Base-by-base conservation (phyloP, 2,329 filamentous ascomycete species). In the Incumbomyces delicatus region DNA sequence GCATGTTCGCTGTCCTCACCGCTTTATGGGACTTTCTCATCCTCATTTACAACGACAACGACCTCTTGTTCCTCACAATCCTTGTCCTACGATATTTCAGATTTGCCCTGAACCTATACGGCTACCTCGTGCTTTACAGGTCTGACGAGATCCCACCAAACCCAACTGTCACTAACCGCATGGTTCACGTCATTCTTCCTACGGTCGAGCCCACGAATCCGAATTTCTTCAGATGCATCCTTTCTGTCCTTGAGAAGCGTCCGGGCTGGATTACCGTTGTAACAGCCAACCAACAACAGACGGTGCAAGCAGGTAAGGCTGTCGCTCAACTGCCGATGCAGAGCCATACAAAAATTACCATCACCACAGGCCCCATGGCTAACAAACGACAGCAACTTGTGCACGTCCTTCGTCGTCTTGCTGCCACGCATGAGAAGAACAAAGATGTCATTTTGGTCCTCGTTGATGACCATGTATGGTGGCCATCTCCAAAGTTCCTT, bases 381-480 rank as follows among this genome's bases (percentile, higher is more conserved):
- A 74, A 68, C 59, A 77, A 77, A 60, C 71, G 76, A 1, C 39
- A 51, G 1, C 75, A 79, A 50, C 57, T 77, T 2, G 61, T 62
- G 1, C 55, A 58, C 1, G 74, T 66, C 0, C 56, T 76, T 7
- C 49, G 56, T 0, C 33, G 14, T 6, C 13, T 46, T 2, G 34
- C 43, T 20, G n/a, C 12, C 14, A 7, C 30, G 6, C 8, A 22
- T 11, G 31, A 44, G 3, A 35, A 54, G 0, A 61, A 71, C 31
- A 39, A 52, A 0, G 74, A 73, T 0, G 6, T 54, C 0, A 64
- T 79, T 43, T 68, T 68, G 0, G 60, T 76, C 6, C 58, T 73
- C 2, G 63, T 68, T 12, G 75, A 79, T 50, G 75, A 78, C 57
- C 72, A 76, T 51, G 73, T 76, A 13, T 68, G 73, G 54, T 78